Base-by-base conservation (phyloP, 2,329 filamentous ascomycete species). In the Epichloe sibirici region DNA sequence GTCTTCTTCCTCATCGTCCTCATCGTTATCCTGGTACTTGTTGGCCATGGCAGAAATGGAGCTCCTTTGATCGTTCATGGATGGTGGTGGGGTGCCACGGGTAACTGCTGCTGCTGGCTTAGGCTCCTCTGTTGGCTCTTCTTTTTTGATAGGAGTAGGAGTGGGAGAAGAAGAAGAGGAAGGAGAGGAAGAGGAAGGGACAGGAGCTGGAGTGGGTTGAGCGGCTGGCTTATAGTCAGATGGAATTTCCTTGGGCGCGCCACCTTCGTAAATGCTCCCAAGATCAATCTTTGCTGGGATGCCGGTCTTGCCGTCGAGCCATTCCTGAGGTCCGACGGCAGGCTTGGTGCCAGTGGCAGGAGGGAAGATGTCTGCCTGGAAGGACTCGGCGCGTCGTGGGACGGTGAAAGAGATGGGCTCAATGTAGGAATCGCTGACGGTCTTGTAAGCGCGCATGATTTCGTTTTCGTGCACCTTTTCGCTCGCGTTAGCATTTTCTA, bases 361-460 rank as follows among this genome's bases (percentile, higher is more conserved):
- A 43, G 91, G 93, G 69, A 88, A 98, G 63, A 98, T 96, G 65
- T 98, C 93, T 56, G 90, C 88, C 72, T 97, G 91, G 81, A 96
- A 96, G 49, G 86, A 89, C 70, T 96, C 90, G 52, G 93, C 88
- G 57, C 93, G 83, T 57, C 93, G 83, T 48, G 93, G 93, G 2
- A 97, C 93, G 51, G 95, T 95, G 73, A 98, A 98, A 2, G 93
- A 95, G 64, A 98, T 87, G 42, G 93, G 93, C 71, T 98, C 93
- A 62, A 98, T 89, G 72, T 95, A 95, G 46, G 74, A 69, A 66
- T 98, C 93, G 69, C 90, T 94, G 68, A 97, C 88, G 0, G 93
- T 97, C 79, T 98, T 98, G 81, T 88, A 98, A 44, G 86, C 90
- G 60, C 90, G 85, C 77, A 95, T 90, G 51, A 96, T 81, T 68